A percentile compares a stretch with the other conserved stretches of the same genome.
phyloP scores from a whole-genome alignment of 2,329 filamentous ascomycete genomes.

The Fusarium secorum region DNA sequence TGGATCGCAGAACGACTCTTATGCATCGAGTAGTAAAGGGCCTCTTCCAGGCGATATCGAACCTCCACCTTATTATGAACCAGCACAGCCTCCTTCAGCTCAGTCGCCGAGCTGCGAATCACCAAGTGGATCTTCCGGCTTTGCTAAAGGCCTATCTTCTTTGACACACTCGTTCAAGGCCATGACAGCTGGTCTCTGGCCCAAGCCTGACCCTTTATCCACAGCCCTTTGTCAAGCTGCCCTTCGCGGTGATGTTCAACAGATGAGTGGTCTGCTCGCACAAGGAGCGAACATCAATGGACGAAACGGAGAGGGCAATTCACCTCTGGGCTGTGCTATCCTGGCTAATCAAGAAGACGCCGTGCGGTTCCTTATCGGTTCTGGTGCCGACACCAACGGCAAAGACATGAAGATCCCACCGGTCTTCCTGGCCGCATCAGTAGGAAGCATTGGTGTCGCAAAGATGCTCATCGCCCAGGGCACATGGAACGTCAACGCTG shows the following conservation, averaged over 20 bases:
- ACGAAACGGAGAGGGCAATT: slow-evolving; percentile 48
- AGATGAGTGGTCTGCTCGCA: slow-evolving; percentile 45
- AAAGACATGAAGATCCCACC: slow-evolving; percentile 43
- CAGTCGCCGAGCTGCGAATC: slow-evolving; percentile 1
- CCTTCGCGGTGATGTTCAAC: slow-evolving; percentile 44
- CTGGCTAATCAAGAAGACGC: slow-evolving; percentile 44
- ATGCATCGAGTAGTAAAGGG: slow-evolving; percentile 28
- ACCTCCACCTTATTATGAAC: slow-evolving; percentile 43
- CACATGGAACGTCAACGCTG: slow-evolving; percentile 43
- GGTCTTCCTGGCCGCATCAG: slow-evolving; percentile 46
- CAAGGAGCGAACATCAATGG: slow-evolving; percentile 50
- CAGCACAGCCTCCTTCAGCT: slow-evolving; percentile 18
- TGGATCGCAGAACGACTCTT: not conserved
- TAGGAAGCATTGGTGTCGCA: slow-evolving; percentile 42
- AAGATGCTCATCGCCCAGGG: slow-evolving; percentile 43
- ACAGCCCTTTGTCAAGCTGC: slow-evolving; percentile 49
- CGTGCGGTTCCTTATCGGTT: slow-evolving; percentile 45
- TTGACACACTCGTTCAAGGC: slow-evolving; percentile 48
- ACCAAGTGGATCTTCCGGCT: slow-evolving; percentile 12
- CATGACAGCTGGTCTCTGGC: slow-evolving; percentile 43
- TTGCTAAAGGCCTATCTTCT: slow-evolving; percentile 41
- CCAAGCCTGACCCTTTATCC: slow-evolving; percentile 50
- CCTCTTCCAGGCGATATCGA: slow-evolving; percentile 14
- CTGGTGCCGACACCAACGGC: slow-evolving; percentile 42
- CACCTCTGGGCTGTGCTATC: slow-evolving; percentile 47